phyloP scores from a whole-genome alignment of 495 filamentous ascomycete genomes.

The Sphaerosporella brunnea region DNA sequence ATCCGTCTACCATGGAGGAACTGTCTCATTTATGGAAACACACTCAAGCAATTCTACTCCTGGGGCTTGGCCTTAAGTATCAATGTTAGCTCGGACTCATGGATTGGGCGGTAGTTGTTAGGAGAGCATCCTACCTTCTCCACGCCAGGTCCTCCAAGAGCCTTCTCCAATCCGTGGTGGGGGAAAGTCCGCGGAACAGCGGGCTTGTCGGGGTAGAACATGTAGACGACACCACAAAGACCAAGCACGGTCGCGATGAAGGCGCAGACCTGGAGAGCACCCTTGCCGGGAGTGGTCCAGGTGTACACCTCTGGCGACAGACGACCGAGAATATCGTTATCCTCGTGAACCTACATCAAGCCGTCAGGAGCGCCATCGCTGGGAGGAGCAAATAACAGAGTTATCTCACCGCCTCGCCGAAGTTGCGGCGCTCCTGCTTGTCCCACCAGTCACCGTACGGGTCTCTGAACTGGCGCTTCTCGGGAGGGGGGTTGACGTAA shows the following conservation, averaged over 20 bases:
- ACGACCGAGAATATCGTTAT: slow-evolving; percentile 85
- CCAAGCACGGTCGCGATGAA: slow-evolving; percentile 55
- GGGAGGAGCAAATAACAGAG: neutral
- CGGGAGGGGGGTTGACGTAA: slow-evolving; percentile 69
- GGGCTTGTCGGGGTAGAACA: slow-evolving; percentile 70
- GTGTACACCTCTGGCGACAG: slow-evolving; percentile 83
- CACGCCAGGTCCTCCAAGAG: slow-evolving; percentile 49
- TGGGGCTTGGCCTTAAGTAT: too few relatives aligned
- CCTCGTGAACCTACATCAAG: slow-evolving; percentile 54
- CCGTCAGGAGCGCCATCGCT: neutral
- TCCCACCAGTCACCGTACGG: slow-evolving; percentile 95
- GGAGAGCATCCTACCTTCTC: slow-evolving; percentile 9
- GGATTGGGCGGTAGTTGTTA: too few relatives aligned
- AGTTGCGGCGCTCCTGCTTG: slow-evolving; percentile 90
- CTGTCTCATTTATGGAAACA: too few relatives aligned
- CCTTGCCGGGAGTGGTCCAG: slow-evolving; percentile 51
- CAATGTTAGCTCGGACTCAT: too few relatives aligned
- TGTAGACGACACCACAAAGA: slow-evolving; percentile 51
- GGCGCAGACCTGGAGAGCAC: slow-evolving; percentile 48
- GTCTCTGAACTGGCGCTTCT: slow-evolving; percentile 79
- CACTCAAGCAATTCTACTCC: too few relatives aligned
- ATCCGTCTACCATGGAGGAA: too few relatives aligned
- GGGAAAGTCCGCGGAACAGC: slow-evolving; percentile 55
- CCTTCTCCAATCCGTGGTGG: slow-evolving; percentile 63
- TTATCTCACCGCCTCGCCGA: slow-evolving; percentile 57